These are phyloP conservation scores for Clarireedia hainanense DNA, from an alignment of 2,329 filamentous ascomycete species.

Conservation along the genomic window DNA sequence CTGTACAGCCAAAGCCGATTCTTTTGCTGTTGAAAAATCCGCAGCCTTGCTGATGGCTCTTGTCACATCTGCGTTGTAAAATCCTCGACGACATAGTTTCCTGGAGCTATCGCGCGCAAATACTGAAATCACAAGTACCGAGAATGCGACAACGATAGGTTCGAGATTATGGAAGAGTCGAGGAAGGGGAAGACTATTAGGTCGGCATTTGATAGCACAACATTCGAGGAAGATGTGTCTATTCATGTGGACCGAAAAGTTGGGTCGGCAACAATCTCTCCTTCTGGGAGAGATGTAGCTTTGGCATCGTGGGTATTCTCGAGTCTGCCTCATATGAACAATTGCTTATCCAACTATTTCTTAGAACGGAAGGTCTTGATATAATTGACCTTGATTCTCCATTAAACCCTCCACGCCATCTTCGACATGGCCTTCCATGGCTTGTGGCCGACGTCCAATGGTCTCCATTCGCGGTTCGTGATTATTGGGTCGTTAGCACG, in stretches of 20 bases:
- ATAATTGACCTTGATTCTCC: constrained; percentile 89
- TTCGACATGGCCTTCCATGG: constrained; percentile 86
- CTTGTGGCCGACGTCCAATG: constrained; percentile 93
- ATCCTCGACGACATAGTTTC: background rate
- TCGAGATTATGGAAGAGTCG: constrained; percentile 27
- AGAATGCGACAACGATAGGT: constrained; percentile 13
- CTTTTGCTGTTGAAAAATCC: no score
- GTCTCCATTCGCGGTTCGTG: constrained; percentile 83
- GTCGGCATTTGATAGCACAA: constrained; percentile 75
- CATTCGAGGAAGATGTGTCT: constrained; percentile 76
- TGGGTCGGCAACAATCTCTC: constrained; percentile 87
- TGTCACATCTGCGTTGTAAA: background rate
- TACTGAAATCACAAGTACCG: background rate
- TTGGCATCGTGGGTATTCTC: constrained; percentile 58
- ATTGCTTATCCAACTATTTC: background rate
- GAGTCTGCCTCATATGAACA: background rate
- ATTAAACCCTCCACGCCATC: constrained; percentile 75
- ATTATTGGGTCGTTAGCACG: constrained; percentile 91
- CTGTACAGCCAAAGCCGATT: no score
- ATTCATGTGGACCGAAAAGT: constrained; percentile 70
- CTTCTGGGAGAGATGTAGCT: constrained; percentile 82
- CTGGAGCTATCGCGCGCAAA: no score
- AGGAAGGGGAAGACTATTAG: constrained; percentile 53
- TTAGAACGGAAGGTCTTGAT: constrained; percentile 67
- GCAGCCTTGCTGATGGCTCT: background rate